Conservation (phyloP, 352 stramenopile species). For the Globisporangium acanthophoron region DNA sequence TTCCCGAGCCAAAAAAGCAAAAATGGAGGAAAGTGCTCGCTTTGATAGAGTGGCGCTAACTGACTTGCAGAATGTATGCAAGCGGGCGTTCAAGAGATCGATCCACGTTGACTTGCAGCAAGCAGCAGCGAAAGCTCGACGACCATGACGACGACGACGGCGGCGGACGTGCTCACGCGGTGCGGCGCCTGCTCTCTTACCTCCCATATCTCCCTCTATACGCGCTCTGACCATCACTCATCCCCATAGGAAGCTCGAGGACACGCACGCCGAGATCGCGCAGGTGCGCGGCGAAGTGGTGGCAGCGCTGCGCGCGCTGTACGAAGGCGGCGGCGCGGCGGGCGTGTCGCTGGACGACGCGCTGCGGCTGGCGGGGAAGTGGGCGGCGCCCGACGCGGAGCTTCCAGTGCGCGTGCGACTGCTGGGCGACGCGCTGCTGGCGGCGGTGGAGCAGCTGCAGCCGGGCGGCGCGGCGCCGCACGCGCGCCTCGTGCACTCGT, state of each 20-base stretch:
- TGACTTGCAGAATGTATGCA: too few species aligned
- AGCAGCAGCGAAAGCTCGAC: conserved; percentile 1
- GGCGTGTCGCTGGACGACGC: conserved; percentile 57
- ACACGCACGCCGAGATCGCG: conserved; percentile 58
- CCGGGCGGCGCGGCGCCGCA: conserved; percentile 21
- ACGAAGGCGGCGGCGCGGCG: conserved; percentile 31
- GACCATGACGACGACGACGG: not conserved
- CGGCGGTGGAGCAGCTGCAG: conserved; percentile 48
- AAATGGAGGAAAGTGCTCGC: not conserved
- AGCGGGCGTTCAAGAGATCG: too few species aligned
- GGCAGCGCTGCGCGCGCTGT: conserved; percentile 59
- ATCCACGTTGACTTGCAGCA: not conserved
- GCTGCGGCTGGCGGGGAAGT: conserved; percentile 48
- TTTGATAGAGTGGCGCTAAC: not conserved
- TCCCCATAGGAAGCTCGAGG: conserved; percentile 49
- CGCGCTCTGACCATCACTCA: not conserved
- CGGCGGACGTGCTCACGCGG: conserved; percentile 20
- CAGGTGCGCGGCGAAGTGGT: conserved; percentile 49
- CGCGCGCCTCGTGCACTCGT: conserved; percentile 40
- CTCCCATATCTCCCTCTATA: too few species aligned
- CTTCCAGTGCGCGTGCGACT: conserved; percentile 43
- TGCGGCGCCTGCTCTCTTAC: not conserved
- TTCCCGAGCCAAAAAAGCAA: conserved; percentile 1
- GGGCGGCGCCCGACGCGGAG: conserved; percentile 24
- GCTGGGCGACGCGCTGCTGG: conserved; percentile 36